Base-by-base conservation (phyloP, 2,329 filamentous ascomycete species). In the Neonectria magnoliae region DNA sequence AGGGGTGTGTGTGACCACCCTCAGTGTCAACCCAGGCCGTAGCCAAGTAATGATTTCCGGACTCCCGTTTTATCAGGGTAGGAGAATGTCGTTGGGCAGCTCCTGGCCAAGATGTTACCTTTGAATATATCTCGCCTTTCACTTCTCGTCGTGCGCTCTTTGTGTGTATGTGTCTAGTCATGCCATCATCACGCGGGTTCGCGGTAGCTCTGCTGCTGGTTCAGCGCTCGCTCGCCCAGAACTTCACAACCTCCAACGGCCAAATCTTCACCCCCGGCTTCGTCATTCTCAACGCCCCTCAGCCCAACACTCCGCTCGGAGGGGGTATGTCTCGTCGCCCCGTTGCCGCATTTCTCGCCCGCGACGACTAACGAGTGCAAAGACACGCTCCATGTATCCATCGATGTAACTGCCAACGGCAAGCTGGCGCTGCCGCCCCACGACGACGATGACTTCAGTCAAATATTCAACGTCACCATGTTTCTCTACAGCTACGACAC, bases 211-310 rank as follows among this genome's bases (percentile, higher is more conserved):
- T 72, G n/a, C 68, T 79, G 14, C 61, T 76, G 25, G 67, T 70
- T 11, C 52, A 59, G 42, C 69, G 64, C 16, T 64, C 72, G 16
- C 64, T 70, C 9, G 80, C 80, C 6, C 73, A 78, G 45, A 80
- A 83, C 65, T 90, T 91, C 71, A 87, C 85, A 20, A 84, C 88
- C 56, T 78, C 87, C 22, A 87, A 87, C 69, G 90, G 90, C 16
- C 89, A 92, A 71, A 86, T 93, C 58, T 91, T 86, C 72, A 93
- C 90, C 0, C 90, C 90, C 0, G 90, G 90, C 0, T 84, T 92
- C 60, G 89, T 85, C 25, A 85, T 92, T 60, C 80, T 92, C 38
- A 85, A 92, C 76, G 84, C 90, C 33, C 88, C 88, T 13, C 88
- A 91, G 66, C 88, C 88, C 5, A 84, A 85, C 55, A 90, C 88